Conservation (phyloP, 2,329 filamentous ascomycete species). For the Ophiosphaerella narmari region DNA sequence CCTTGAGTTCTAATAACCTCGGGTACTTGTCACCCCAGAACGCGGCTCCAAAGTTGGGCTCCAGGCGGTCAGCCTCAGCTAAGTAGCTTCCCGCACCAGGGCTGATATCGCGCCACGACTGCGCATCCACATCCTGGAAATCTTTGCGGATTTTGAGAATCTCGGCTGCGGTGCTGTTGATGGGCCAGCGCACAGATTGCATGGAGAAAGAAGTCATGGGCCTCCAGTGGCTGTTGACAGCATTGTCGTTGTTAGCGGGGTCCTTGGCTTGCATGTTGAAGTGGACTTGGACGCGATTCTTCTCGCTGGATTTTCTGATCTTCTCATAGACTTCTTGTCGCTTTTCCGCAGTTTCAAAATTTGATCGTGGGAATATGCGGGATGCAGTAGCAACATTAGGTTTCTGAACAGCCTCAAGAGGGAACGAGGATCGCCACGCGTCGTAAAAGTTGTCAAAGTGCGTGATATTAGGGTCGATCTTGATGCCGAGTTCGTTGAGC, state of each 20-base stretch:
- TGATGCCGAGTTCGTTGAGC: constrained; percentile 33
- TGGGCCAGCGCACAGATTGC: constrained; percentile 40
- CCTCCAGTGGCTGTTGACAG: constrained; percentile 39
- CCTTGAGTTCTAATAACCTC: constrained; percentile 33
- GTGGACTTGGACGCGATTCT: constrained; percentile 40
- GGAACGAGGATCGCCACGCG: constrained; percentile 41
- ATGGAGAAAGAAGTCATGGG: constrained; percentile 31
- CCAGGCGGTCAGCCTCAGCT: constrained; percentile 38
- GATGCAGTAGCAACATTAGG: constrained; percentile 41
- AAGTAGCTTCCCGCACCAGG: constrained; percentile 37
- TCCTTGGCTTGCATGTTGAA: constrained; percentile 44
- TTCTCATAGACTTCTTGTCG: constrained; percentile 35
- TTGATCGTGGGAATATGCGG: constrained; percentile 39
- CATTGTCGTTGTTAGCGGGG: constrained; percentile 34
- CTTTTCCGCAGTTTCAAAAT: constrained; percentile 39
- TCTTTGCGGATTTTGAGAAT: constrained; percentile 31
- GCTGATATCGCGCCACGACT: constrained; percentile 40
- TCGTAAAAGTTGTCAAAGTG: constrained; percentile 39
- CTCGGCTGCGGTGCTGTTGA: constrained; percentile 33
- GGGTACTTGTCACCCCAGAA: constrained; percentile 43
- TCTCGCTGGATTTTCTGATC: constrained; percentile 39
- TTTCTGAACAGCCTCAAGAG: constrained; percentile 41
- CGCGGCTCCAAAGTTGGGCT: constrained; percentile 38
- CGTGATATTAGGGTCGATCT: constrained; percentile 41
- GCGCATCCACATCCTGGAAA: constrained; percentile 33